Base-by-base conservation (phyloP, 345 rosid genomes). In the Ceriops decandra region DNA sequence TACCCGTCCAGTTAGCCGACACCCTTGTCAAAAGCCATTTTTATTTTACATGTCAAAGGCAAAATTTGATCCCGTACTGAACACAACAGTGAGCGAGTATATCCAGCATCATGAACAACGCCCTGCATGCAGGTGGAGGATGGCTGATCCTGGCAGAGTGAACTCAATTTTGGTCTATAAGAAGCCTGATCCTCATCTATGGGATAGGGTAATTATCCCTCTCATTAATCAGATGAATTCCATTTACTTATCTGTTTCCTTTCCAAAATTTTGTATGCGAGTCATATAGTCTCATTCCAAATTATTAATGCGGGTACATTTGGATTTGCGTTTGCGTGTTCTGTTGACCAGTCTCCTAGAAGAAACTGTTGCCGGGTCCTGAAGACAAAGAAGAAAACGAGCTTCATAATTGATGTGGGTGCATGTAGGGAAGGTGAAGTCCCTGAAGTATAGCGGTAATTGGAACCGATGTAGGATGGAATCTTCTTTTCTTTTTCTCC, bases 11-110 rank as follows among this genome's bases (percentile, higher is more conserved):
- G 93, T 95, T 52, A 83, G 87, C 73, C 82, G 99, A 66, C 87
- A 88, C 76, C 88, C 81, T 21, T 95, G 99, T 76, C 99, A 95
- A 72, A 95, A 82, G 62, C 99, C 99, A 8, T 95, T 88, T 24
- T 87, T 91, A 60, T 95, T 87, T 56, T 78, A 90, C 81, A 61
- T 91, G 75, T 78, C 90, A 1, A 78, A 57, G 19, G 90, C 78
- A 0, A 85, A 76, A 63, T 75, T 79, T 20, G 82, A 91, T 76
- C 15, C 64, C 3, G 67, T 71, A 5, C 57, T 63, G 60, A 90
- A 95, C 64, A 61, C 71, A 22, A 91, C 97, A 0, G 87, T 87
- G 75, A 87, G 84, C 7, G 81, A 77, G 70, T 95, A 95, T 57
- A 31, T 65, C 5, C 79, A 87, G 69, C 91, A 90, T 68, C 82